Conservation (phyloP, 2,329 filamentous ascomycete genomes). For the Diplodia scrobiculata region DNA sequence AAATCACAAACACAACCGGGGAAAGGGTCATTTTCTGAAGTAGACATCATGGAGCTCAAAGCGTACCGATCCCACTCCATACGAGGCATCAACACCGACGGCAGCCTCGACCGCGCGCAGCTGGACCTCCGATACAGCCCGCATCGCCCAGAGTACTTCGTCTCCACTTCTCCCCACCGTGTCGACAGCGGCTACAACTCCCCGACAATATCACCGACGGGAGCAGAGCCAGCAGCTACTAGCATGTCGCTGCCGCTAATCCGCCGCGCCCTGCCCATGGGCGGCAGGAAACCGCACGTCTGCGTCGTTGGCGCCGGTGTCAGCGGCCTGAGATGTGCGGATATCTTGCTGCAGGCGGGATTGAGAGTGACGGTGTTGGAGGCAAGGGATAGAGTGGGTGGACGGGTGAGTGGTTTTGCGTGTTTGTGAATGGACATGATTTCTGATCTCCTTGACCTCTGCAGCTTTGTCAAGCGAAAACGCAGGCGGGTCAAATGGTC, state of each 20-base stretch:
- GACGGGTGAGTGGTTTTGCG: constrained; percentile 53
- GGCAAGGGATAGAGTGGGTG: constrained; percentile 67
- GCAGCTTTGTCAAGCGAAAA: constrained; percentile 53
- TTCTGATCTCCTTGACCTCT: constrained; percentile 22
- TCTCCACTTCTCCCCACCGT: constrained; percentile 29
- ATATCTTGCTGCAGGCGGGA: constrained; percentile 65
- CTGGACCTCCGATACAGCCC: constrained; percentile 40
- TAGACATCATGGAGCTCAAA: constrained; percentile 35
- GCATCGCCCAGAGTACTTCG: constrained; percentile 34
- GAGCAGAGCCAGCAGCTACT: neutral
- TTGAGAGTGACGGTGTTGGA: constrained; percentile 71
- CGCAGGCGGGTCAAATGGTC: constrained; percentile 54
- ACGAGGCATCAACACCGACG: constrained; percentile 31
- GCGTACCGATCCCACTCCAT: constrained; percentile 35
- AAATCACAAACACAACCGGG: neutral
- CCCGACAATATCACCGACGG: neutral
- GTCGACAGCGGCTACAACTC: constrained; percentile 31
- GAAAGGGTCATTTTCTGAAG: neutral
- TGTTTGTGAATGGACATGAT: constrained; percentile 3
- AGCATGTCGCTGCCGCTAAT: constrained; percentile 35
- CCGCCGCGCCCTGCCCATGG: constrained; percentile 37
- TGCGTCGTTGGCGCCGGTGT: constrained; percentile 72
- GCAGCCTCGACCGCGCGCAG: constrained; percentile 37
- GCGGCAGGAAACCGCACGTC: constrained; percentile 56
- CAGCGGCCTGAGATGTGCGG: constrained; percentile 70